Evolutionary conservation across 495 filamentous ascomycete species (phyloP).

Genomic region (Immersiella caudata): DNA sequence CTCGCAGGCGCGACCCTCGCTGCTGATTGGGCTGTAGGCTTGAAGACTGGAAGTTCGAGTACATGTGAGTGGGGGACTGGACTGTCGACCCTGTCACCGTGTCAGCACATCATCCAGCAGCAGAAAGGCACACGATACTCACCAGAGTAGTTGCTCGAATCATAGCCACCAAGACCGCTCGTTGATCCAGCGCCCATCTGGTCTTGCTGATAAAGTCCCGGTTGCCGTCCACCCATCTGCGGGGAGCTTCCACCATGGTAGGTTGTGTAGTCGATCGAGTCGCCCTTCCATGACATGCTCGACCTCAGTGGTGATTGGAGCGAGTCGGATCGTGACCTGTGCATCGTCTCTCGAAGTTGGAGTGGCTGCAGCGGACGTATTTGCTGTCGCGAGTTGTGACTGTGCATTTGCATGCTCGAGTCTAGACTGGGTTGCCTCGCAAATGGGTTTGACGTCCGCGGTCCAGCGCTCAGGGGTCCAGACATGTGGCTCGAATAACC

Average conservation of each 20-base stretch:
- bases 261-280: conserved; percentile 58
- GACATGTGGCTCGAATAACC: conserved; percentile 56
- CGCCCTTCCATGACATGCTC: conserved; percentile 65
- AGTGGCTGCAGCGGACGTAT: conserved; percentile 58
- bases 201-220: conserved; percentile 41
- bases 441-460: conserved; percentile 60
- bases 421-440: conserved; percentile 54
- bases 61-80: conserved; percentile 53
- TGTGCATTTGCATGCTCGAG: conserved; percentile 51
- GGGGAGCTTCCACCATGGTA: conserved; percentile 50
- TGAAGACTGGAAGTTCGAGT: conserved; percentile 42
- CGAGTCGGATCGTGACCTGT: conserved; percentile 60
- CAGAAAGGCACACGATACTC: conserved; percentile 29
- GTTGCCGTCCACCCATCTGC: conserved; percentile 47
- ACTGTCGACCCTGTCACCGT: conserved; percentile 43
- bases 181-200: conserved; percentile 30
- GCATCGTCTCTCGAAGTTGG: conserved; percentile 61
- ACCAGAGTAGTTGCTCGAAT: conserved; percentile 57
- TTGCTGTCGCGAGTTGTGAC: conserved; percentile 43
- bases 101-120: conserved; percentile 4
- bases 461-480: conserved; percentile 48
- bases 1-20: conserved; percentile 48
- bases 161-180: conserved; percentile 46
- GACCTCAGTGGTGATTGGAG: conserved; percentile 61
- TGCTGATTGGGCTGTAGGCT: conserved; percentile 48